These are phyloP conservation scores for Glycine soja DNA, from an alignment of 306 rosid species.

Conservation along the genomic window DNA sequence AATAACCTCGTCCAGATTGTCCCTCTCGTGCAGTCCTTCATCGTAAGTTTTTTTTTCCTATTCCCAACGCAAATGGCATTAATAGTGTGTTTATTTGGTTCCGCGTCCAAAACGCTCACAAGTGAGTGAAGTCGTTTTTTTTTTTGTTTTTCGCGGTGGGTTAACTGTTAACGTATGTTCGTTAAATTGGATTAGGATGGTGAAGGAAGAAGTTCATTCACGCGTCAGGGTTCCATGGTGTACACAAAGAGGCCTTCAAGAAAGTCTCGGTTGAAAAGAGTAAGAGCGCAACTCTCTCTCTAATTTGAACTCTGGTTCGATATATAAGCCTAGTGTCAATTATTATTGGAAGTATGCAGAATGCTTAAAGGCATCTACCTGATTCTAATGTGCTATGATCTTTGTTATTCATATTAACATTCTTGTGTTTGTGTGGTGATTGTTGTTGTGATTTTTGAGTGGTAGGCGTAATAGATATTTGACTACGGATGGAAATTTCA, in stretches of 20 bases:
- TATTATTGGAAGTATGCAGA: not conserved
- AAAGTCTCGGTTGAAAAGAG: conserved; percentile 63
- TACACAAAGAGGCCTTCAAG: conserved; percentile 86
- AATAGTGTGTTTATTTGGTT: too few relatives aligned
- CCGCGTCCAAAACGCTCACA: not conserved
- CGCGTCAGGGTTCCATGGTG: conserved; percentile 70
- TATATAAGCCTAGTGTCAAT: not conserved
- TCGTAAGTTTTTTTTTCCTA: conserved; percentile 43
- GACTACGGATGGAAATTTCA: too few relatives aligned
- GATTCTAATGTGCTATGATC: not conserved
- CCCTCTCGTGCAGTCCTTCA: conserved; percentile 77
- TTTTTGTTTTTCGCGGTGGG: not conserved
- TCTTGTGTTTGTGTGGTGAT: not conserved
- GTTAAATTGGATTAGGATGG: conserved; percentile 63
- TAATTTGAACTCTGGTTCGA: not conserved
- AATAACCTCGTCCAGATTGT: conserved; percentile 77
- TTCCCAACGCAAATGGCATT: too few relatives aligned
- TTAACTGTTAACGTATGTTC: not conserved
- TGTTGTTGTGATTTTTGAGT: not conserved
- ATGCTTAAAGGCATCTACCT: not conserved
- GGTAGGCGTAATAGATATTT: not conserved
- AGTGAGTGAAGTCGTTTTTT: not conserved
- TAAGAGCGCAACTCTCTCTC: conserved; percentile 34
- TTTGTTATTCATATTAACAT: not conserved
- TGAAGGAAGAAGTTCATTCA: conserved; percentile 67